phyloP scores from a whole-genome alignment of 768 basidiomycete genomes.

The Suillus clintonianus region DNA sequence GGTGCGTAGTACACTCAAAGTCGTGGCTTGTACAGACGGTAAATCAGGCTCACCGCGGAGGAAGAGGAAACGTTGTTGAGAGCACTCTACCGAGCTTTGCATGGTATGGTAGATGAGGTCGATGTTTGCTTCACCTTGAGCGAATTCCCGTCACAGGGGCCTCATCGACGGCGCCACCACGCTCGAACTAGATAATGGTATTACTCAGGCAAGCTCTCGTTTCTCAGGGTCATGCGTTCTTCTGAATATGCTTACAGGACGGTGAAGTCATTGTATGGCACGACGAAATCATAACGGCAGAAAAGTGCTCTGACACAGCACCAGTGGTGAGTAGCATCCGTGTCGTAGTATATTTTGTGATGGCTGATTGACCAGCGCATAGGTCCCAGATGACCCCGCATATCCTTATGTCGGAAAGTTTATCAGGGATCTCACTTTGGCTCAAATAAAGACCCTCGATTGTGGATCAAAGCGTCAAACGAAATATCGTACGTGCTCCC shows the following conservation, averaged over 20 bases:
- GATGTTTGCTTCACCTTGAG: conserved; percentile 11
- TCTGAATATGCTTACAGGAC: conserved; percentile 47
- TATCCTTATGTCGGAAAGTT: conserved; percentile 80
- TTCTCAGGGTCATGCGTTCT: background rate
- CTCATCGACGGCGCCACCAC: conserved; percentile 76
- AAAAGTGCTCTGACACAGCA: conserved; percentile 69
- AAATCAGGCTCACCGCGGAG: conserved; percentile 70
- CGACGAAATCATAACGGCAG: conserved; percentile 61
- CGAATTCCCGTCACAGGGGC: conserved; percentile 47
- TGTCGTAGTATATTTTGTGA: background rate
- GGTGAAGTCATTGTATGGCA: conserved; percentile 81
- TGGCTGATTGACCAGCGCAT: conserved; percentile 7
- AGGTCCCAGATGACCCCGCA: conserved; percentile 58
- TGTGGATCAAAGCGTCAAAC: conserved; percentile 70
- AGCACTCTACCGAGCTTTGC: conserved; percentile 76
- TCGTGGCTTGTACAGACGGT: conserved; percentile 7
- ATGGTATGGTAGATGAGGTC: conserved; percentile 45
- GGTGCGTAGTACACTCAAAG: conserved; percentile 27
- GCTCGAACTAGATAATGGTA: conserved; percentile 77
- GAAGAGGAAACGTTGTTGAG: conserved; percentile 74
- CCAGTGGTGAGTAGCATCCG: conserved; percentile 51
- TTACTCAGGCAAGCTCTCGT: conserved; percentile 55
- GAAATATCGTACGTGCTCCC: conserved; percentile 51
- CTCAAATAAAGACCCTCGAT: conserved; percentile 79
- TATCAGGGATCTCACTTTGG: conserved; percentile 74